Percentiles rank a stretch among this genome's conserved stretches.
phyloP scores from a whole-genome alignment of 176 grass and related monocot genomes.

The Carex parvula region DNA sequence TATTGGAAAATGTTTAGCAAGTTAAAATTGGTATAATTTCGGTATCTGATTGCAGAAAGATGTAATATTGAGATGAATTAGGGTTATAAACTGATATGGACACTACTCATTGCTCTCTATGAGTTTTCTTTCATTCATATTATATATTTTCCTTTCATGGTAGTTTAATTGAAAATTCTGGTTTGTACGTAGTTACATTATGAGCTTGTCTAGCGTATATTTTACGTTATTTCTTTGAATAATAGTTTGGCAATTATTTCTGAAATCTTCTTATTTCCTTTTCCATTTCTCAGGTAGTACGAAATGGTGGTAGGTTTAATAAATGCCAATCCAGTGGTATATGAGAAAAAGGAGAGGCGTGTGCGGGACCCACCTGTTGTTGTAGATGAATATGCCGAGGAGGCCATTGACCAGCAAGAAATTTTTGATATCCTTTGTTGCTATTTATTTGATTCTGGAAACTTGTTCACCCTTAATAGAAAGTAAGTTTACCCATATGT shows the following conservation, averaged over 20 bases:
- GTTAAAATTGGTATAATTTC: not conserved
- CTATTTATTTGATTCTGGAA: not conserved
- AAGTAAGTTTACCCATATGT: not conserved
- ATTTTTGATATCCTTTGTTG: constrained; percentile 85
- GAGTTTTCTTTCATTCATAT: not conserved
- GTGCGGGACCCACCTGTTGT: constrained; percentile 27
- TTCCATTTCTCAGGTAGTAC: not conserved
- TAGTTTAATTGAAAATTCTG: not conserved
- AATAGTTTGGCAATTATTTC: not conserved
- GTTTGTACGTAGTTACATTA: not conserved
- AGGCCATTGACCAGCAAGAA: constrained; percentile 79
- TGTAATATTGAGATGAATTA: not conserved
- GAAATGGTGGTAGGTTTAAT: constrained; percentile 72
- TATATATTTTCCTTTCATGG: not conserved
- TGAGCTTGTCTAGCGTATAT: not conserved
- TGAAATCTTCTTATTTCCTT: constrained; percentile 6
- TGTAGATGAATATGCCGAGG: constrained; percentile 56
- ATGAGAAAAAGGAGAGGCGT: constrained; percentile 70
- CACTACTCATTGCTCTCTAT: not conserved
- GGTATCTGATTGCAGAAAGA: not conserved
- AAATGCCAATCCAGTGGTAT: constrained; percentile 81
- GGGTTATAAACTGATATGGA: not conserved
- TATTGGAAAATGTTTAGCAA: not conserved
- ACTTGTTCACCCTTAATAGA: not conserved
- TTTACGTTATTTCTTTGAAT: not conserved